Evolutionary conservation across 768 basidiomycete species (phyloP), one percentile per base, ranked within the genome.

Genomic region (Lactarius indigo): DNA sequence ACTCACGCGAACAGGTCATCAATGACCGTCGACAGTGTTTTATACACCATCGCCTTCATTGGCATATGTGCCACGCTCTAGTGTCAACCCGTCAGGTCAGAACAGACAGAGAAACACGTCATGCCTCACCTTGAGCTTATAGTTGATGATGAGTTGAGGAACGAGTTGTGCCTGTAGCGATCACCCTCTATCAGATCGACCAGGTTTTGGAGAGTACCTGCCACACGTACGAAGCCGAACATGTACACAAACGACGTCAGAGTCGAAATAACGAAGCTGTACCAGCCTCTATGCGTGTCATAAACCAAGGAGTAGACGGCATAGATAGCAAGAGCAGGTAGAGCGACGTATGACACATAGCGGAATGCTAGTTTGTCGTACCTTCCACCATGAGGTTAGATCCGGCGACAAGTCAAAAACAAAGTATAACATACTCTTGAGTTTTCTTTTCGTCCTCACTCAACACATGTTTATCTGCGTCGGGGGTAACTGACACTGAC

Each of bases 1-100:
- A 73, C 89, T 72, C 81, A 94, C 91, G 90, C 89, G 75, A 94
- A 93, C 72, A 96, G 85, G 76, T 98, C 94, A 78, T 96, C 96
- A 55, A 96, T 91, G 57, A 92, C 90, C 1, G 89, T 92, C 55
- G 92, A 90, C 65, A 96, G 81, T 1, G 91, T 88, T 80, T 96
- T 97, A 83, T 94, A 96, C 71, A 95, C 88, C 92, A 98, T 94
- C 4, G 96, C 91, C 76, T 96, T 97, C 90, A 97, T 96, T 23
- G 96, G 96, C 90, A 98, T 94, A 75, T 98, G 96, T 55, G 96
- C 91, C 41, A 97, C 95, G 75, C 90, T 94, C 90, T 95, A 79
- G 31, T 62, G 17, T 35, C 35, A 15, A 17, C 56, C 18, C 28
- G 54, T 65, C 44, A 71, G 57, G 28, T 35, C 39, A 13, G 50